Conservation (phyloP, 108 stramenopile species). For the Aureococcus anophagefferens region DNA sequence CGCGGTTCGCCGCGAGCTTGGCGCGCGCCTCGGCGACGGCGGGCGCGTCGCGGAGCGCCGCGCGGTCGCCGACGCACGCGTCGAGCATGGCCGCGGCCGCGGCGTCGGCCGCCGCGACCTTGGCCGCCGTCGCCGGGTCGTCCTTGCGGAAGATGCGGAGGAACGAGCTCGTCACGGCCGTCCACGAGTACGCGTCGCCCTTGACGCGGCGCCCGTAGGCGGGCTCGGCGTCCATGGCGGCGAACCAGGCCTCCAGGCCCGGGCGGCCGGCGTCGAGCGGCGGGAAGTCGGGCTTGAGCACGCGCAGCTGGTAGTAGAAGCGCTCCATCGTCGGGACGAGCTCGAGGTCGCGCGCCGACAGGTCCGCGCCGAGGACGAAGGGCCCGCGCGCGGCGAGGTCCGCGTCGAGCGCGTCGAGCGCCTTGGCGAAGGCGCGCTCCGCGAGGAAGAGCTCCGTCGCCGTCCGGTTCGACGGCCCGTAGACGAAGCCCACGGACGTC, state of each 20-base stretch:
- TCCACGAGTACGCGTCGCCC: conserved; percentile 26
- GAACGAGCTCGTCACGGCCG: conserved; percentile 13
- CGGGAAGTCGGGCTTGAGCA: conserved; percentile 3
- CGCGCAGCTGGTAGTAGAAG: conserved; percentile 9
- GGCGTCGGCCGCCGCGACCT: background rate
- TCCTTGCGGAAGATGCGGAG: conserved; percentile 10
- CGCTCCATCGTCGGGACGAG: background rate
- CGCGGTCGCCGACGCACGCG: background rate
- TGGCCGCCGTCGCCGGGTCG: background rate
- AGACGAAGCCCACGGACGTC: conserved; percentile 7
- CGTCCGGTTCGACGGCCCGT: conserved; percentile 7
- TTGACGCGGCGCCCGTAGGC: conserved; percentile 10
- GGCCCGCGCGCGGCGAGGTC: background rate
- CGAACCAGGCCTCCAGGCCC: conserved; percentile 13
- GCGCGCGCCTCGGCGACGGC: background rate
- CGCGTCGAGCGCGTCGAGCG: conserved; percentile 16
- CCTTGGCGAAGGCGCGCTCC: conserved; percentile 4
- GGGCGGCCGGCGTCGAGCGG: background rate
- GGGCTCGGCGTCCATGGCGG: conserved; percentile 12
- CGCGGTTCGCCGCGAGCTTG: conserved; percentile 4
- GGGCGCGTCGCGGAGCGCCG: background rate
- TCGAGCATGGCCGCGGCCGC: background rate
- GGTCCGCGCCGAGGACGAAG: conserved; percentile 4
- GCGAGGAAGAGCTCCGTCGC: conserved; percentile 3
- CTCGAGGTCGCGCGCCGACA: background rate